phyloP scores from a whole-genome alignment of 2,329 filamentous ascomycete species.

The Basipetospora chlamydospora region DNA sequence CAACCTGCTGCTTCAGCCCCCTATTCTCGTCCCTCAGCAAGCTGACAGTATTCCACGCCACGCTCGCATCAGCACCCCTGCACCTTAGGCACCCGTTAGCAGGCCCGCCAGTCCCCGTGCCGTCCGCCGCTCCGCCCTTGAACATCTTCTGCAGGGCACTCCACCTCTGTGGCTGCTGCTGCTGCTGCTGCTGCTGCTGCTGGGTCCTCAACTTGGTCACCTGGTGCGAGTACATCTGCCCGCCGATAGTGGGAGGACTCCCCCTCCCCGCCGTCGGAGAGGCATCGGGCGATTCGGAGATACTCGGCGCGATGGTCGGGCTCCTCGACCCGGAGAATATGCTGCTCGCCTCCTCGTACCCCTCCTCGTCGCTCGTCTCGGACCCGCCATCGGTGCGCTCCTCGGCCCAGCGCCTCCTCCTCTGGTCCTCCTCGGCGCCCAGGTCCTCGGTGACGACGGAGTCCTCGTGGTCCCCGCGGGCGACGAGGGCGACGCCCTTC shows the following conservation, averaged over 20 bases:
- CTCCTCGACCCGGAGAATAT: conserved; percentile 48
- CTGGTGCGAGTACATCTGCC: too few species aligned
- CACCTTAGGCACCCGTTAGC: conserved; percentile 36
- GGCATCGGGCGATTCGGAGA: conserved; percentile 18
- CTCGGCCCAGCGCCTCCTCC: conserved; percentile 25
- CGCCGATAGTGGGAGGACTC: not conserved
- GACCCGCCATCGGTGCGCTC: conserved; percentile 16
- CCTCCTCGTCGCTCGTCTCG: conserved; percentile 25
- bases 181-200: conserved; percentile 13
- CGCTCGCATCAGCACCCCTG: conserved; percentile 39
- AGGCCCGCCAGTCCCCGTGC: conserved; percentile 13
- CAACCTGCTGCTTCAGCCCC: conserved; percentile 43
- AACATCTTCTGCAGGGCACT: conserved; percentile 27
- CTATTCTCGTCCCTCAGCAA: conserved; percentile 47
- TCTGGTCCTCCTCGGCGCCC: conserved; percentile 35
- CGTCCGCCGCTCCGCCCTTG: conserved; percentile 23
- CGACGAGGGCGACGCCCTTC: conserved; percentile 15
- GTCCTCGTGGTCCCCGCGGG: conserved; percentile 13
- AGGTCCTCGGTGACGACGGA: conserved; percentile 37
- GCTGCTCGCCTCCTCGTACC: conserved; percentile 38
- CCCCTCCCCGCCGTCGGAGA: conserved; percentile 9
- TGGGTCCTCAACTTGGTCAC: too few species aligned
- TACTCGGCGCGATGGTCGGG: conserved; percentile 29
- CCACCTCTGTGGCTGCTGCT: conserved; percentile 11
- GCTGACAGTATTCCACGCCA: conserved; percentile 52